phyloP scores from a whole-genome alignment of 2,329 filamentous ascomycete genomes.

The Cladobotryum protrusum region DNA sequence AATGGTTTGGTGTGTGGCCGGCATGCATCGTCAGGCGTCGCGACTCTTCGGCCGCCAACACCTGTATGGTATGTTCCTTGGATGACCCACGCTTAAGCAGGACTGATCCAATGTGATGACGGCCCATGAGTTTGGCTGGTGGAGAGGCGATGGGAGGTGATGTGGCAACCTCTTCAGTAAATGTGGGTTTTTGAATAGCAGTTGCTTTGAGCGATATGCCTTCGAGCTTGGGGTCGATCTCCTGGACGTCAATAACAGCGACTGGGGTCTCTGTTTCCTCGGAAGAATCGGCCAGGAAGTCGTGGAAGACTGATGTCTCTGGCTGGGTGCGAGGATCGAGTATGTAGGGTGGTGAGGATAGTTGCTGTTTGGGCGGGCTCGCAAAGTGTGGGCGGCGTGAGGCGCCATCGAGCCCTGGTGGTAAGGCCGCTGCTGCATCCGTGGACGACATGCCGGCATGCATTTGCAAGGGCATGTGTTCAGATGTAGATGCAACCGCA shows the following conservation, averaged over 20 bases:
- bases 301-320: slow-evolving; percentile 26
- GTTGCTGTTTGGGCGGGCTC: slow-evolving; percentile 24
- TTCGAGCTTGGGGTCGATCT: slow-evolving; percentile 54
- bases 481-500: slow-evolving; percentile 15
- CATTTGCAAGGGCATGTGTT: slow-evolving; percentile 14
- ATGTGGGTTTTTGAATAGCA: slow-evolving; percentile 47
- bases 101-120: slow-evolving; percentile 12
- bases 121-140: slow-evolving; percentile 16
- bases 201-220: slow-evolving; percentile 51
- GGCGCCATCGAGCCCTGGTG: slow-evolving; percentile 29
- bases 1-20: slow-evolving; percentile 57
- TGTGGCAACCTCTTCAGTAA: slow-evolving; percentile 31
- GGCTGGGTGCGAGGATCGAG: slow-evolving; percentile 42
- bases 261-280: neutral
- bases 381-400: slow-evolving; percentile 30
- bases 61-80: slow-evolving; percentile 39
- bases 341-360: slow-evolving; percentile 32
- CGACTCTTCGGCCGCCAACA: slow-evolving; percentile 42
- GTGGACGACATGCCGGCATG: neutral
- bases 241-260: slow-evolving; percentile 50
- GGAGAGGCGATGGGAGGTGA: slow-evolving; percentile 25
- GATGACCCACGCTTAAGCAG: slow-evolving; percentile 23
- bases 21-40: slow-evolving; percentile 55
- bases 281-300: slow-evolving; percentile 25
- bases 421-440: slow-evolving; percentile 16